Conservation (phyloP, 257 asterid genomes). For the Rauvolfia tetraphylla region DNA sequence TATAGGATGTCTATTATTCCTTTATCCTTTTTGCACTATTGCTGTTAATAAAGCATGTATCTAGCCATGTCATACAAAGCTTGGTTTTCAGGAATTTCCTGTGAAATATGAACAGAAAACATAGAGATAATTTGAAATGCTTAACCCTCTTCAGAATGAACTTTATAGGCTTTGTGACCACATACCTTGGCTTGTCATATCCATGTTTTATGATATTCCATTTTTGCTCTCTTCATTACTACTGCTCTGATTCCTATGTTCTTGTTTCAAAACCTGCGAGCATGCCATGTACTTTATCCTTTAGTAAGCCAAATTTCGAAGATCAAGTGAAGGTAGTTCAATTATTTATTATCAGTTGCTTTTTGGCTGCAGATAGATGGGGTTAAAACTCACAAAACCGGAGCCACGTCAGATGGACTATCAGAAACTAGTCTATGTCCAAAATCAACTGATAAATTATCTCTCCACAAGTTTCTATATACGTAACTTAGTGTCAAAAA, state of each 20-base stretch:
- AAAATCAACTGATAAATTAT: conserved; percentile 30
- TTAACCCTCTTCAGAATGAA: not conserved
- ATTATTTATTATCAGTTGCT: not conserved
- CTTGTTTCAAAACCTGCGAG: not conserved
- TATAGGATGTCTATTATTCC: not conserved
- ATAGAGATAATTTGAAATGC: not conserved
- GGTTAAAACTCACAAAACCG: conserved; percentile 49
- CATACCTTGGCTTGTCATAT: not conserved
- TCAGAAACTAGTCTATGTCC: conserved; percentile 20
- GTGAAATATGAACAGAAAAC: not conserved
- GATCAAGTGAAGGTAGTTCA: not conserved
- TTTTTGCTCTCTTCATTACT: not conserved
- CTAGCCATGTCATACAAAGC: not conserved
- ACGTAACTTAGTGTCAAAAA: conserved; percentile 69
- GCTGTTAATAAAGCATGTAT: not conserved
- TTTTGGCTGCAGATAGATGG: conserved; percentile 40
- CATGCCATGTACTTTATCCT: not conserved
- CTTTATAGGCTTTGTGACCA: not conserved
- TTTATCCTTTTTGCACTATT: not conserved
- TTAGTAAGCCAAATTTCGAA: not conserved
- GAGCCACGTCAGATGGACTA: conserved; percentile 23
- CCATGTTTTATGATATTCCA: not conserved
- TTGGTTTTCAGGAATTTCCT: not conserved
- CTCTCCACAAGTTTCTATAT: conserved; percentile 47
- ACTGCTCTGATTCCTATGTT: not conserved